phyloP scores from a whole-genome alignment of 169 alveolate genomes.

The Eimeria sp. region DNA sequence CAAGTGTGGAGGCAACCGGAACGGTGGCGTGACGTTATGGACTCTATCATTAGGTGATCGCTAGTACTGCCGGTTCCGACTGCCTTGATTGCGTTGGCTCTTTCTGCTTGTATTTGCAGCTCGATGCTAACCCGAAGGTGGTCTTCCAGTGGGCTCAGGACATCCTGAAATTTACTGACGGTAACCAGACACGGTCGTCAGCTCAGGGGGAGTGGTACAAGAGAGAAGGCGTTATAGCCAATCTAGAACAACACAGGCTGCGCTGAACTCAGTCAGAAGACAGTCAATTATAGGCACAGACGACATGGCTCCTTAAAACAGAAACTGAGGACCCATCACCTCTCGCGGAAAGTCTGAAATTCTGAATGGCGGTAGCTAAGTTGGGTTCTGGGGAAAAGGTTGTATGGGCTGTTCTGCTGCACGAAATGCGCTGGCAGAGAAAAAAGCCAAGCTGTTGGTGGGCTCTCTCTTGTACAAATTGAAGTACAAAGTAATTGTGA shows the following conservation, averaged over 20 bases:
- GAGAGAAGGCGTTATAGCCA: background rate
- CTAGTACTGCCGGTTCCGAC: background rate
- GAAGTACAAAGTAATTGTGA: background rate
- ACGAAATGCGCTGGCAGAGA: background rate
- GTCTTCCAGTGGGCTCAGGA: slow-evolving; percentile 1
- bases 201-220: background rate
- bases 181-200: slow-evolving; percentile 3
- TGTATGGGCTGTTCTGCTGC: background rate
- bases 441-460: background rate
- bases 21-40: background rate
- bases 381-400: background rate
- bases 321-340: background rate
- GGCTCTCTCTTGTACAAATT: background rate
- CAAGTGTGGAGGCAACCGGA: background rate
- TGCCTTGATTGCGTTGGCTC: background rate
- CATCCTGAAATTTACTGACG: background rate
- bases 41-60: background rate
- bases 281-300: background rate
- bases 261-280: background rate
- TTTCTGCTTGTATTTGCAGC: background rate
- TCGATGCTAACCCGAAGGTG: background rate
- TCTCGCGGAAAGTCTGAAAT: background rate
- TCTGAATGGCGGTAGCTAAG: background rate
- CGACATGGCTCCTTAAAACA: background rate
- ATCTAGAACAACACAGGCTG: background rate